These are phyloP conservation scores for Micromonas commoda DNA, from an alignment of 139 green algal species.

Conservation along the genomic window DNA sequence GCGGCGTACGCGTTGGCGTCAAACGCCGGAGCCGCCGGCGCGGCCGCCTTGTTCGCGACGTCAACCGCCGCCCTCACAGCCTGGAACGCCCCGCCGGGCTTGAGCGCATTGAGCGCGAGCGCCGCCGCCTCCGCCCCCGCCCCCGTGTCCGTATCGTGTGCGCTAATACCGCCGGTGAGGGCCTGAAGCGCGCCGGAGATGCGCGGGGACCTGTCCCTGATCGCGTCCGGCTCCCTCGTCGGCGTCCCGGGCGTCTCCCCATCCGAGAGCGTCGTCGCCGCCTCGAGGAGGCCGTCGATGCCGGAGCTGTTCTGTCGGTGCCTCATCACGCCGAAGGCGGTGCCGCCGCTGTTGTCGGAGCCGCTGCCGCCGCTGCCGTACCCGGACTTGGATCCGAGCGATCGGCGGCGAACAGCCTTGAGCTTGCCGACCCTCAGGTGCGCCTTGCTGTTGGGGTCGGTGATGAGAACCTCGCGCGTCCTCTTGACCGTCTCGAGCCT, in stretches of 20 bases:
- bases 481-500: slow-evolving; percentile 17
- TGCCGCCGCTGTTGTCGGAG: too few relatives aligned
- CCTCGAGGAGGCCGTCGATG: not conserved
- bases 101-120: too few relatives aligned
- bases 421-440: slow-evolving; percentile 13
- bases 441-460: slow-evolving; percentile 32
- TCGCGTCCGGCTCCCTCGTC: not conserved
- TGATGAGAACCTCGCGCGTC: slow-evolving; percentile 30
- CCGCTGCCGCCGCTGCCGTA: too few relatives aligned
- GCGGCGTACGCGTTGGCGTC: not conserved
- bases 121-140: too few relatives aligned
- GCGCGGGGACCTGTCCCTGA: not conserved
- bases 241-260: not conserved
- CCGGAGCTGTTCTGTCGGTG: not conserved
- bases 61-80: too few relatives aligned
- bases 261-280: not conserved
- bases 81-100: too few relatives aligned
- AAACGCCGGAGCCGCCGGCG: not conserved
- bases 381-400: too few relatives aligned
- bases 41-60: not conserved
- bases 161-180: not conserved
- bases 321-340: too few relatives aligned
- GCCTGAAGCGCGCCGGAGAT: not conserved
- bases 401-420: not conserved
- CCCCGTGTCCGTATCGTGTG: too few relatives aligned